Conservation (phyloP, 768 basidiomycete genomes). For the Lactarius pseudohatsudake region DNA sequence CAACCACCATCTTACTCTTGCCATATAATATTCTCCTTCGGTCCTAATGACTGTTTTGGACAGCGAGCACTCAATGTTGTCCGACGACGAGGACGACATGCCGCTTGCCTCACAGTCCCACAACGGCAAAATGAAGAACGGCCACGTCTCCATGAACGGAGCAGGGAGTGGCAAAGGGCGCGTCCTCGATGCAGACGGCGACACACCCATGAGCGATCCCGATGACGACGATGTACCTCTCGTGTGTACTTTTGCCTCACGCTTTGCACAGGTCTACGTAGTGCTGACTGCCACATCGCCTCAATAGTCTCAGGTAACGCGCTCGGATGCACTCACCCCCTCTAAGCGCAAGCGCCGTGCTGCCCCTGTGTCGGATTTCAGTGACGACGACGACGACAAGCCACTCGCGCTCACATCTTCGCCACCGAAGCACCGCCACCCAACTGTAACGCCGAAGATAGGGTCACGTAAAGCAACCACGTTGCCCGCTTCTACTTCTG, state of each 20-base stretch:
- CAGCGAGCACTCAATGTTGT: slow-evolving; percentile 49
- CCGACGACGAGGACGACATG: slow-evolving; percentile 57
- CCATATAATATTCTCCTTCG: not conserved
- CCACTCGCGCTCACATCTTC: slow-evolving; percentile 73
- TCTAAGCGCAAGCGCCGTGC: slow-evolving; percentile 43
- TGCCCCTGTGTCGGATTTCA: slow-evolving; percentile 33
- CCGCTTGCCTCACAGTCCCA: slow-evolving; percentile 46
- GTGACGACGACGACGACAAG: slow-evolving; percentile 66
- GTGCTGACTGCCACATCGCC: slow-evolving; percentile 7
- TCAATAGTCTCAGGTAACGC: slow-evolving; percentile 54
- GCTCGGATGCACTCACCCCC: slow-evolving; percentile 31
- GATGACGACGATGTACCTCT: slow-evolving; percentile 62
- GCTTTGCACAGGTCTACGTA: not conserved
- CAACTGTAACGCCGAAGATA: slow-evolving; percentile 43
- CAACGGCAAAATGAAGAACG: slow-evolving; percentile 37
- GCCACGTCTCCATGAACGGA: slow-evolving; percentile 44
- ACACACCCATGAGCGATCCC: slow-evolving; percentile 60
- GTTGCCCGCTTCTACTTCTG: slow-evolving; percentile 32
- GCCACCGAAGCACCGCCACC: slow-evolving; percentile 51
- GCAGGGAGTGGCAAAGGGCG: slow-evolving; percentile 38
- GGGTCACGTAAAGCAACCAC: slow-evolving; percentile 44
- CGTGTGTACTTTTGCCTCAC: slow-evolving; percentile 45
- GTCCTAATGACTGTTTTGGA: slow-evolving; percentile 17
- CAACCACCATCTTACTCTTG: slow-evolving; percentile 18
- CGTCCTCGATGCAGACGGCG: slow-evolving; percentile 40